A percentile compares a stretch with the other conserved stretches of the same genome.
Conservation (phyloP, 176 grass and related monocot genomes). For the Dactylis glomerata region DNA sequence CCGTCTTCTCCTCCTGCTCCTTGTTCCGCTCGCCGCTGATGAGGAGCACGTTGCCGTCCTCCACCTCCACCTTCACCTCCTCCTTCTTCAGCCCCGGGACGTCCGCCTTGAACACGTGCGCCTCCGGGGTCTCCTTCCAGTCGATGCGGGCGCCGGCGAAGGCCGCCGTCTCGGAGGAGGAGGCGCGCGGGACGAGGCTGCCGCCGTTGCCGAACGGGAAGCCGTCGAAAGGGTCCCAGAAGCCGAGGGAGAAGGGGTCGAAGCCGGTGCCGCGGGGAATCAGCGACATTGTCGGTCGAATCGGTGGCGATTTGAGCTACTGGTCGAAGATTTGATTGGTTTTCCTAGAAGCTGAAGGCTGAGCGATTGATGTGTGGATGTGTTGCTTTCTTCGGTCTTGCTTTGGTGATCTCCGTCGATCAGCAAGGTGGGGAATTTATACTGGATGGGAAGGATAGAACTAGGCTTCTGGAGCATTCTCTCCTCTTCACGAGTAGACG, state of each 20-base stretch:
- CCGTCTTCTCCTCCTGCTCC: conserved; percentile 58
- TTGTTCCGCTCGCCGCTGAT: conserved; percentile 59
- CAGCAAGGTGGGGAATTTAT: not conserved
- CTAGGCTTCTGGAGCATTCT: not conserved
- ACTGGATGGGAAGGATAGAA: not conserved
- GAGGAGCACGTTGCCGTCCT: not conserved
- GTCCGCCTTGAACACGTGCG: not conserved
- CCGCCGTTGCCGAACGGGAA: not conserved
- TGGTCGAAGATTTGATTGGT: not conserved
- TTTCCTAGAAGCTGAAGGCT: not conserved
- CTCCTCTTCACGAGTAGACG: not conserved
- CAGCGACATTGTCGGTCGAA: not conserved
- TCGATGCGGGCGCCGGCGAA: not conserved
- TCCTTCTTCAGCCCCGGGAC: not conserved
- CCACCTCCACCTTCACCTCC: not conserved
- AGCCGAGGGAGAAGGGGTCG: not conserved
- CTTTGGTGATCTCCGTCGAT: not conserved
- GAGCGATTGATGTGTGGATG: not conserved
- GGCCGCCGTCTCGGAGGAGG: not conserved
- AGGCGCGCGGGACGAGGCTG: not conserved
- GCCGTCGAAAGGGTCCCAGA: not conserved
- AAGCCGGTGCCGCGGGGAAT: not conserved
- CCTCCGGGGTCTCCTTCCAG: not conserved
- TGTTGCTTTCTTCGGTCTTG: not conserved
- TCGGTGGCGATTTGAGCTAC: not conserved